Conservation (phyloP, 441 rosid genomes). For the Sinapis alba region DNA sequence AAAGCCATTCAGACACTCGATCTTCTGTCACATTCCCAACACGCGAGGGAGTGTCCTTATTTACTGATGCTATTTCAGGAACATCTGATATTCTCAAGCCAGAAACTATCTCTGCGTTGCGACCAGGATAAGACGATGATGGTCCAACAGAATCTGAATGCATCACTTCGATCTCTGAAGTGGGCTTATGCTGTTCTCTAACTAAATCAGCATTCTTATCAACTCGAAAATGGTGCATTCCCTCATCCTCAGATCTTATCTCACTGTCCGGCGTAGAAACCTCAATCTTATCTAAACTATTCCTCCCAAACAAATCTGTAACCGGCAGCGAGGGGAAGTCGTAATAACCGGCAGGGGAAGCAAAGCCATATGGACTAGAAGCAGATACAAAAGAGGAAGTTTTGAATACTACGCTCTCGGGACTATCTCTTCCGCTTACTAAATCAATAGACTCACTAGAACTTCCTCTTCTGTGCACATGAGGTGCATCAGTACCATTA, state of each 20-base stretch:
- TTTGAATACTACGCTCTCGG: conserved; percentile 57
- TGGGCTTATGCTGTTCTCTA: conserved; percentile 61
- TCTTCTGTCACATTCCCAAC: conserved; percentile 55
- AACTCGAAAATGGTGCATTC: conserved; percentile 46
- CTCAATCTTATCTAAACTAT: conserved; percentile 43
- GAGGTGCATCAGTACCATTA: conserved; percentile 59
- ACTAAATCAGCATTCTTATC: conserved; percentile 73
- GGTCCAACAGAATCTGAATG: conserved; percentile 45
- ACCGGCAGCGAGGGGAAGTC: conserved; percentile 77
- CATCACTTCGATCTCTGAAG: conserved; percentile 71
- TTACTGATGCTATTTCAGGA: conserved; percentile 55
- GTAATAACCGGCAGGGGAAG: conserved; percentile 54
- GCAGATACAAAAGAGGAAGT: conserved; percentile 56
- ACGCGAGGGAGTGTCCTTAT: conserved; percentile 46
- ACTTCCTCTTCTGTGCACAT: conserved; percentile 57
- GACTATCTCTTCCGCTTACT: conserved; percentile 62
- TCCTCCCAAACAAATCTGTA: conserved; percentile 72
- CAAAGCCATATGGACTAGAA: conserved; percentile 45
- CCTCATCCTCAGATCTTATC: conserved; percentile 31
- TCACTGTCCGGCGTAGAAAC: conserved; percentile 37
- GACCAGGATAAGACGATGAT: conserved; percentile 45
- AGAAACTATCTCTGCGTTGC: conserved; percentile 49
- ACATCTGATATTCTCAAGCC: conserved; percentile 70
- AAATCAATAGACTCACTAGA: conserved; percentile 68
- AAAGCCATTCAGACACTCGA: conserved; percentile 90